These are phyloP conservation scores for Macadamia tetraphylla DNA, from an alignment of 164 flowering plant genomes.

Conservation along the genomic window DNA sequence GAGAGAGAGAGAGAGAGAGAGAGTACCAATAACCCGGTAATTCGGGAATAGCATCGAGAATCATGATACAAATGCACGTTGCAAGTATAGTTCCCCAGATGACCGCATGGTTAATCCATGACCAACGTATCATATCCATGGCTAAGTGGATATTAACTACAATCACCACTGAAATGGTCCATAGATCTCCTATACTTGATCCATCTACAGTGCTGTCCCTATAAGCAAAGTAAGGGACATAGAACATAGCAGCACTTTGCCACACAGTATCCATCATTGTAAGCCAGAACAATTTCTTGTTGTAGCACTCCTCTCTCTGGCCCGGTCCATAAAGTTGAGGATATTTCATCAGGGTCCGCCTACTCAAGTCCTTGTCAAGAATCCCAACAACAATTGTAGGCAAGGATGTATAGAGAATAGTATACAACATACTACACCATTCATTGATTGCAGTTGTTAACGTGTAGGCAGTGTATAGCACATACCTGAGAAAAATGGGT, in stretches of 20 bases:
- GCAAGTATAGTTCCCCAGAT: constrained; percentile 77
- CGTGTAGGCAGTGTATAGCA: constrained; percentile 57
- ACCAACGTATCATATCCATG: constrained; percentile 71
- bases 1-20: constrained; percentile 3
- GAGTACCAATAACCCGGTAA: constrained; percentile 62
- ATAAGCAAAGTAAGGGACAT: constrained; percentile 61
- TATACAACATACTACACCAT: constrained; percentile 89
- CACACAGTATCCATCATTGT: constrained; percentile 86
- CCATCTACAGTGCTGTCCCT: constrained; percentile 43
- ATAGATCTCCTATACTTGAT: constrained; percentile 63
- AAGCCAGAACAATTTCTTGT: constrained; percentile 60
- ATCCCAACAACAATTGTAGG: constrained; percentile 83
- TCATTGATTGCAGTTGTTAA: constrained; percentile 82
- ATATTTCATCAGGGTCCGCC: constrained; percentile 56
- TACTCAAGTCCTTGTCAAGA: constrained; percentile 86
- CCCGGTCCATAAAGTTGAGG: constrained; percentile 92
- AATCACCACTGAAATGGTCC: constrained; percentile 63
- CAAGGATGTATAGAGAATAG: constrained; percentile 74
- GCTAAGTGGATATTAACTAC: constrained; percentile 69
- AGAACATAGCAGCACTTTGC: constrained; percentile 80
- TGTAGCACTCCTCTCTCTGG: constrained; percentile 72
- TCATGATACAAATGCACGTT: constrained; percentile 53
- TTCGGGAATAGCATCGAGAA: constrained; percentile 50
- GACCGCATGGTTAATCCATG: constrained; percentile 59
- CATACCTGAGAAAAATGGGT: no score